A percentile compares a stretch with the other conserved stretches of the same genome.
Evolutionary conservation across 257 asterid species (phyloP).

Genomic region (Haberlea rhodopensis): DNA sequence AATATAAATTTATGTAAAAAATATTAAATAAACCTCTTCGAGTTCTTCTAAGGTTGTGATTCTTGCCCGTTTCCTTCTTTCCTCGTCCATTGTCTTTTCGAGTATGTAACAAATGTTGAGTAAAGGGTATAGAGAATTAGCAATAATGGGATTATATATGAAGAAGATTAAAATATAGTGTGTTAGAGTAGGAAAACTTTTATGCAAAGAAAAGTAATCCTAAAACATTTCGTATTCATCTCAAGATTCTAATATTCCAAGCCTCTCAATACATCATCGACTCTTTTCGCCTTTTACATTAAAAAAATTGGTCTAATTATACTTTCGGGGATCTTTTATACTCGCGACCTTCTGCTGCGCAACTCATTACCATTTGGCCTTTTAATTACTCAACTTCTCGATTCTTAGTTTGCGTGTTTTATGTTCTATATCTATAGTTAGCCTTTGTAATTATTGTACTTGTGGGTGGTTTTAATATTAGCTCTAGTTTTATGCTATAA

Average conservation of each 20-base stretch:
- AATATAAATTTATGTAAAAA: background rate
- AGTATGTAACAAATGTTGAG: background rate
- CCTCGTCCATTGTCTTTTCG: constrained; percentile 38
- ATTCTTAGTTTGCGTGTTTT: too few relatives aligned
- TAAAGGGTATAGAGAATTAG: background rate
- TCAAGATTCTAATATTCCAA: constrained; percentile 33
- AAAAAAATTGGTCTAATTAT: too few relatives aligned
- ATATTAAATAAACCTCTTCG: constrained; percentile 37
- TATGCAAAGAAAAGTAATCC: constrained; percentile 40
- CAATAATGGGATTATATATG: background rate
- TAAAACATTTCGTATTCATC: constrained; percentile 35
- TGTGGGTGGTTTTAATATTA: too few relatives aligned
- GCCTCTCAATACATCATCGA: background rate
- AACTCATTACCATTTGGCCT: too few relatives aligned
- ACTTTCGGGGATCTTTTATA: too few relatives aligned
- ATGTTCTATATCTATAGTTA: too few relatives aligned
- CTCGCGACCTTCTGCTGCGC: too few relatives aligned
- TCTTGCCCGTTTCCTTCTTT: constrained; percentile 45
- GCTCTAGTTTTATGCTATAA: too few relatives aligned
- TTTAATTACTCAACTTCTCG: too few relatives aligned
- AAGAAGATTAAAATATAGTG: background rate
- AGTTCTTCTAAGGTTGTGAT: constrained; percentile 41
- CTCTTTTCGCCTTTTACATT: background rate
- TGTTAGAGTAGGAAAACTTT: constrained; percentile 34
- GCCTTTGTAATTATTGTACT: too few relatives aligned